Percentiles rank a stretch among this genome's conserved stretches.
Evolutionary conservation across 371 early-diverging fungal species (phyloP).

Genomic region (Mucor irregularis): DNA sequence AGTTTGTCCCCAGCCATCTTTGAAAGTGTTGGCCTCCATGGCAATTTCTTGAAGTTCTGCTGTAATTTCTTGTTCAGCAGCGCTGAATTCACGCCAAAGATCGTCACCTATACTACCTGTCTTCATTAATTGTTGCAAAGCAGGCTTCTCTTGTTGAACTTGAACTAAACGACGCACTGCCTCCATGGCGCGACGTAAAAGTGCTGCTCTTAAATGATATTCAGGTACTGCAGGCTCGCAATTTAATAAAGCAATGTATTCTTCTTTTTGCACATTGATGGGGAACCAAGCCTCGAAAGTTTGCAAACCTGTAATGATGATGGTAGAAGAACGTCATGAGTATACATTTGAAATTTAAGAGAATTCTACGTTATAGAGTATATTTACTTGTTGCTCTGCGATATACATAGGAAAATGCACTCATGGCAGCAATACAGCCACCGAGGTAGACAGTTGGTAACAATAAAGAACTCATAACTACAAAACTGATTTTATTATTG

Average conservation of each 20-base stretch:
- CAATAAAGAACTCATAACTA: constrained; percentile 45
- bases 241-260: constrained; percentile 72
- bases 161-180: constrained; percentile 76
- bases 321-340: no score
- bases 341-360: no score
- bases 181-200: constrained; percentile 85
- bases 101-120: constrained; percentile 90
- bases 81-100: constrained; percentile 75
- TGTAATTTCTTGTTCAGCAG: constrained; percentile 85
- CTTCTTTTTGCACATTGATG: constrained; percentile 63
- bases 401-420: constrained; percentile 59
- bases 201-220: constrained; percentile 69
- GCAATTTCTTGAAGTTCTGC: constrained; percentile 81
- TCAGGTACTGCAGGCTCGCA: constrained; percentile 62
- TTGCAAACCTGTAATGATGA: constrained; percentile 36
- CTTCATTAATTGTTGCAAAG: constrained; percentile 75
- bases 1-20: constrained; percentile 83
- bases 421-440: constrained; percentile 66
- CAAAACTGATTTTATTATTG: not conserved
- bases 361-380: no score
- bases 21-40: constrained; percentile 79
- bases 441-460: constrained; percentile 61
- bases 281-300: constrained; percentile 74
- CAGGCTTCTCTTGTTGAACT: constrained; percentile 85
- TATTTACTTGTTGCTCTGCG: constrained; percentile 44